Evolutionary conservation across 352 stramenopile genomes (phyloP).

Genomic region (Phytophthora ohioensis): DNA sequence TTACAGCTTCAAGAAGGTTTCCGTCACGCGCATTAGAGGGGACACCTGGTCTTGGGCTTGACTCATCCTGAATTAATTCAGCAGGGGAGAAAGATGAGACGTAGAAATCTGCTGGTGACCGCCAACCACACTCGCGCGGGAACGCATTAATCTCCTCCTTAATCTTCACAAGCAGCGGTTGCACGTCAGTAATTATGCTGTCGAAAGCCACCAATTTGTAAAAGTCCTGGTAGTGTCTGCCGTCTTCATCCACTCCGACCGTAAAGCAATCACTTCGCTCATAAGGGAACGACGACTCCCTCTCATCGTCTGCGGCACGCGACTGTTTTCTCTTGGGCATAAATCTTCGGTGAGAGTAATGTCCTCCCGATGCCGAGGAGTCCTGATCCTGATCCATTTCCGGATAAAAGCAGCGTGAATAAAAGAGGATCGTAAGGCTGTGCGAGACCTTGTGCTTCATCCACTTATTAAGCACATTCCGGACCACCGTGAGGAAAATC

Average conservation of each 20-base stretch:
- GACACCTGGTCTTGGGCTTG: conserved; percentile 47
- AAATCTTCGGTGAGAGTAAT: conserved; percentile 26
- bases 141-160: conserved; percentile 86
- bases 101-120: conserved; percentile 54
- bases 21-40: conserved; percentile 83
- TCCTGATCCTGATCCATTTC: conserved; percentile 66
- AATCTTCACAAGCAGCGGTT: conserved; percentile 72
- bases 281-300: conserved; percentile 71
- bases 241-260: conserved; percentile 80
- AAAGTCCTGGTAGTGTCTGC: conserved; percentile 85
- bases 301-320: conserved; percentile 35
- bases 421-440: conserved; percentile 94
- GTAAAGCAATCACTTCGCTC: conserved; percentile 69
- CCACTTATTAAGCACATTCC: conserved; percentile 91
- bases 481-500: conserved; percentile 86
- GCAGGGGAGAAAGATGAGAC: conserved; percentile 39
- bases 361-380: conserved; percentile 21
- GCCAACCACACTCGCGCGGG: conserved; percentile 74
- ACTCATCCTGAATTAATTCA: conserved; percentile 23
- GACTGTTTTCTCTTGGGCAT: conserved; percentile 34
- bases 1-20: conserved; percentile 98
- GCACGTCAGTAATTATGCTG: conserved; percentile 71
- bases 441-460: conserved; percentile 92
- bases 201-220: conserved; percentile 89
- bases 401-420: conserved; percentile 89